Base-by-base conservation (phyloP, 495 filamentous ascomycete species). In the Amorphotheca resinae region DNA sequence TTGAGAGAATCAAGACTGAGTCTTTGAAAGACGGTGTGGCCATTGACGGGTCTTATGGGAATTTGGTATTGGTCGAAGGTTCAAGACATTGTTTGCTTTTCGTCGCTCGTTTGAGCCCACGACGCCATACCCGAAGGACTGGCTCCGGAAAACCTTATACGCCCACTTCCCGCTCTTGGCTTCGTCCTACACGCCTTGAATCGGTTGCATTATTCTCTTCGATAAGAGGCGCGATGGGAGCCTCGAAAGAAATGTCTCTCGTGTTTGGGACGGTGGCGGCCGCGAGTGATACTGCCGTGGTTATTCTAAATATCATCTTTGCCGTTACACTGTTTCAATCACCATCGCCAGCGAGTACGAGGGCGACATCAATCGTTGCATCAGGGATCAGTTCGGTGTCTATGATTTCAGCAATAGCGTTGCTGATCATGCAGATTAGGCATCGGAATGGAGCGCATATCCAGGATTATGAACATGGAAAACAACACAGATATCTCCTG, bases 221-320 rank as follows among this genome's bases (percentile, higher is more conserved):
- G 9, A 21, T 31, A n/a, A 31, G 38, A 14, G 32, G 25, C 42
- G 42, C 21, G 20, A 55, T 55, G 52, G 40, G 25, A 38, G 15
- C 35, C 14, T 33, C 28, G 31, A 33, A 36, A 21, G 38, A 22
- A 12, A 15, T 55, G 25, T 36, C 46, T 32, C 12, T 55, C 31
- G 49, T 31, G 33, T 39, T 55, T 16, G 61, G 61, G 2, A 42
- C 44, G 39, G 37, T 56, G 7, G 53, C 59, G 5, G 25, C 55
- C 8, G 23, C 53, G 16, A 45, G 55, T 23, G 52, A 47, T 26
- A 22, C 55, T 14, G 52, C 47, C 14, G 54, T 53, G 37, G 34
- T 55, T 3, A 51, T 51, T 21, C 54, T 62, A 38, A 45, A 60
- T 23, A 41, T 61, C 26, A 52, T 62, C 11, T 52, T 62, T 14